Evolutionary conservation across 2,329 filamentous ascomycete species (phyloP).

Genomic region (Paecilomyces niveus): DNA sequence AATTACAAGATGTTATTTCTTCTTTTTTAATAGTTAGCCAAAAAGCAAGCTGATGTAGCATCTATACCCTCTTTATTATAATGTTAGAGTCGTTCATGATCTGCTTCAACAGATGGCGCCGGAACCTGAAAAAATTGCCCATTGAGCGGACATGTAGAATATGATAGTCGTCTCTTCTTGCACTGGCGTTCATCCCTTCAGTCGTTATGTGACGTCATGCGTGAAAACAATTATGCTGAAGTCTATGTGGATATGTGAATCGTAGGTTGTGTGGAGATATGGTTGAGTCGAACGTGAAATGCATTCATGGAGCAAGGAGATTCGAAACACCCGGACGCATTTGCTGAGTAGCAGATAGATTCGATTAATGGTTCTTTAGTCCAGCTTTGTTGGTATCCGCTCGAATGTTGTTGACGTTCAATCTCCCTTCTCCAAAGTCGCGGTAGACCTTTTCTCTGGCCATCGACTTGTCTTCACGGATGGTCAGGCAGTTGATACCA

Average conservation of each 20-base stretch:
- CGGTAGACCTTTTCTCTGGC: slow-evolving; percentile 30
- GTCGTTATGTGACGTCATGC: background rate
- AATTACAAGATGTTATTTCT: background rate
- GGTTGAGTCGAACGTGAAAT: background rate
- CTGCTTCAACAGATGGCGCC: background rate
- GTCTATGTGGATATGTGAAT: background rate
- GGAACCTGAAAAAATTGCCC: background rate
- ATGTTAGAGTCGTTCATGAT: background rate
- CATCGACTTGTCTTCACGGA: slow-evolving; percentile 40
- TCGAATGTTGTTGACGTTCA: slow-evolving; percentile 1
- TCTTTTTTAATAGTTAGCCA: background rate
- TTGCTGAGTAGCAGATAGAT: too few relatives aligned
- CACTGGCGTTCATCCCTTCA: background rate
- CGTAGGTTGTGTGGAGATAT: background rate
- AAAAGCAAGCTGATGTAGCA: background rate
- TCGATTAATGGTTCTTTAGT: background rate
- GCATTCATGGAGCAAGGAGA: background rate
- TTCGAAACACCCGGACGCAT: background rate
- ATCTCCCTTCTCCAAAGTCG: slow-evolving; percentile 22
- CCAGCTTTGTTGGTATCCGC: background rate
- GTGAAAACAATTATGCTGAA: background rate
- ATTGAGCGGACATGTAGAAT: background rate
- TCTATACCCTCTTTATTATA: background rate
- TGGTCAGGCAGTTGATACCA: slow-evolving; percentile 91
- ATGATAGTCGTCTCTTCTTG: background rate